Conservation (phyloP, 2,329 filamentous ascomycete genomes). For the Ascochyta koolunga region DNA sequence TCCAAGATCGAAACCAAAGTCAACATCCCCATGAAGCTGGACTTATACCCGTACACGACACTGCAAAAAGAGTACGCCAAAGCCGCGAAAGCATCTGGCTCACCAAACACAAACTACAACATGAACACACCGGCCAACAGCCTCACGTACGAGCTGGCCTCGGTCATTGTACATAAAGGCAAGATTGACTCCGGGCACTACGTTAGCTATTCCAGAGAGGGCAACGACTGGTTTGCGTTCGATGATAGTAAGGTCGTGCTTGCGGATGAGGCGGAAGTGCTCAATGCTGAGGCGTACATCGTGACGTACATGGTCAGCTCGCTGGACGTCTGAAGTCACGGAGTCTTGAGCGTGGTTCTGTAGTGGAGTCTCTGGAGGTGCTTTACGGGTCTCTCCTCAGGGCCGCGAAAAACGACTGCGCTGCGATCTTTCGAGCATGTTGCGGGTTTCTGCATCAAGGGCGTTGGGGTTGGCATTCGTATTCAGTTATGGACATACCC, state of each 20-base stretch:
- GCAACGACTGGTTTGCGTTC: slow-evolving; percentile 91
- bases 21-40: slow-evolving; percentile 82
- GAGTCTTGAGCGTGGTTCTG: too few relatives aligned
- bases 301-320: slow-evolving; percentile 71
- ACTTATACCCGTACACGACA: slow-evolving; percentile 89
- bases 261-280: slow-evolving; percentile 81
- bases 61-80: slow-evolving; percentile 51
- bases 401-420: too few relatives aligned
- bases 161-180: slow-evolving; percentile 90
- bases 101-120: slow-evolving; percentile 38
- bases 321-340: slow-evolving; percentile 32
- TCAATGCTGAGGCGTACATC: slow-evolving; percentile 85
- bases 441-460: background rate
- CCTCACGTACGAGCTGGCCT: slow-evolving; percentile 84
- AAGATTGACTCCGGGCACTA: slow-evolving; percentile 94
- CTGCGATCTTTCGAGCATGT: background rate
- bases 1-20: slow-evolving; percentile 89
- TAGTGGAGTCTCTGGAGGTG: too few relatives aligned
- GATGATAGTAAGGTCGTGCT: slow-evolving; percentile 92
- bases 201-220: slow-evolving; percentile 84
- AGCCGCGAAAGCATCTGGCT: slow-evolving; percentile 47
- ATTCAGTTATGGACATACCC: background rate
- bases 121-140: slow-evolving; percentile 50
- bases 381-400: too few relatives aligned
- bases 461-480: background rate